Evolutionary conservation across 257 asterid species (phyloP).

Genomic region (Cruciata laevipes): DNA sequence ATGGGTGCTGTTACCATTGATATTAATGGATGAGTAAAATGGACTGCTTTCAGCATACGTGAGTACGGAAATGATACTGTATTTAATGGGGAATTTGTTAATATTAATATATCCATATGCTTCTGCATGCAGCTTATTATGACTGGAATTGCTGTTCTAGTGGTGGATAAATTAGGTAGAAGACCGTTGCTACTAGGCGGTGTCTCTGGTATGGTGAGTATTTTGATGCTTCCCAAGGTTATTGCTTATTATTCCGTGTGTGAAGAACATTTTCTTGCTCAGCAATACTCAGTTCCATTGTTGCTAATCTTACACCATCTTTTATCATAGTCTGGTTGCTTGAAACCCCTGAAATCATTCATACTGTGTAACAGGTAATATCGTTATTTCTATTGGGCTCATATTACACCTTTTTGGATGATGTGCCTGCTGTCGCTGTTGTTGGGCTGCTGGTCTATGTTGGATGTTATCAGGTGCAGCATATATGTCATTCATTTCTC

Average conservation of each 20-base stretch:
- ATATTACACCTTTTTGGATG: slow-evolving; percentile 65
- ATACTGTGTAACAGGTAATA: slow-evolving; percentile 50
- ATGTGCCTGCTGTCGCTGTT: slow-evolving; percentile 72
- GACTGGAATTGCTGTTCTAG: slow-evolving; percentile 83
- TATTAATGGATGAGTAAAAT: neutral
- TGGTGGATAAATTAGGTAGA: slow-evolving; percentile 84
- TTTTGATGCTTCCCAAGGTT: neutral
- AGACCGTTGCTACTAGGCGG: slow-evolving; percentile 97
- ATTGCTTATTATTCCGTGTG: neutral
- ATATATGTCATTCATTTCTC: neutral
- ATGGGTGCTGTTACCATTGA: neutral
- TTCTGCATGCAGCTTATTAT: slow-evolving; percentile 59
- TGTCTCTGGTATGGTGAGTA: slow-evolving; percentile 90
- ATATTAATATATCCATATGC: slow-evolving; percentile 5
- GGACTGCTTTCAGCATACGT: neutral
- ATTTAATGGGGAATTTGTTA: neutral
- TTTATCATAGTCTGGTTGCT: neutral
- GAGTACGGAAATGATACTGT: neutral
- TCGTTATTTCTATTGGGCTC: slow-evolving; percentile 90
- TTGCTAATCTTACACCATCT: neutral
- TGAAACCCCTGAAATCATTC: slow-evolving; percentile 1
- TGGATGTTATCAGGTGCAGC: slow-evolving; percentile 88
- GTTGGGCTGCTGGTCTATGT: slow-evolving; percentile 79
- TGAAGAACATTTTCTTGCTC: neutral
- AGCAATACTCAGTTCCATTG: neutral